phyloP scores from a whole-genome alignment of 441 rosid genomes.

The Arabidopsis lyrata region DNA sequence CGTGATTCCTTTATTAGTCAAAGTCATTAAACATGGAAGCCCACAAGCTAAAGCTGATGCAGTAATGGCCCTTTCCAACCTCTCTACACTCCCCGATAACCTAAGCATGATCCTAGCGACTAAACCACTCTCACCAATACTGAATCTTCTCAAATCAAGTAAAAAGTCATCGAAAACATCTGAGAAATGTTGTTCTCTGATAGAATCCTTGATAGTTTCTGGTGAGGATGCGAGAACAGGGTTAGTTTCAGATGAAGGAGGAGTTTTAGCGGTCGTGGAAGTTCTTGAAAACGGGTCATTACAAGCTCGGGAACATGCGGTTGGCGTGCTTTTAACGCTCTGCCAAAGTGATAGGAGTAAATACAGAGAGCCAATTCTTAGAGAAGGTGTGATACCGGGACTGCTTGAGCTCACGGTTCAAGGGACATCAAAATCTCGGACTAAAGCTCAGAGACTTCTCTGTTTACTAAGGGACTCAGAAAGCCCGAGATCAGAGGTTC shows the following conservation, averaged over 20 bases:
- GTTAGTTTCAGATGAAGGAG: conserved; percentile 72
- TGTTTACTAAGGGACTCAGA: conserved; percentile 76
- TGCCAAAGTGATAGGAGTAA: conserved; percentile 86
- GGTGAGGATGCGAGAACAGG: conserved; percentile 68
- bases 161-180: conserved; percentile 82
- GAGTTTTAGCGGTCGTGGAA: conserved; percentile 83
- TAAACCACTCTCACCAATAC: conserved; percentile 66
- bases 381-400: conserved; percentile 97
- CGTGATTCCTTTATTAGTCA: conserved; percentile 79
- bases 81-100: conserved; percentile 68
- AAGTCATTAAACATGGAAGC: conserved; percentile 70
- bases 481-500: conserved; percentile 72
- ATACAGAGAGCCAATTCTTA: conserved; percentile 87
- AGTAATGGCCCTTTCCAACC: conserved; percentile 75
- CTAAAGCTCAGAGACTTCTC: conserved; percentile 78
- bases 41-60: conserved; percentile 74
- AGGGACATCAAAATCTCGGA: conserved; percentile 83
- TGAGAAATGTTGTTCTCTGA: conserved; percentile 82
- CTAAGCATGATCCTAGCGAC: conserved; percentile 57
- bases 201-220: conserved; percentile 76
- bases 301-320: conserved; percentile 87
- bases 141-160: conserved; percentile 66
- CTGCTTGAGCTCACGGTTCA: conserved; percentile 94
- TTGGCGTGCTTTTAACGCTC: conserved; percentile 76
- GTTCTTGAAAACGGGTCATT: conserved; percentile 85